These are phyloP conservation scores for Scenedesmus sp. DNA, from an alignment of 163 green algal species.

Conservation along the genomic window DNA sequence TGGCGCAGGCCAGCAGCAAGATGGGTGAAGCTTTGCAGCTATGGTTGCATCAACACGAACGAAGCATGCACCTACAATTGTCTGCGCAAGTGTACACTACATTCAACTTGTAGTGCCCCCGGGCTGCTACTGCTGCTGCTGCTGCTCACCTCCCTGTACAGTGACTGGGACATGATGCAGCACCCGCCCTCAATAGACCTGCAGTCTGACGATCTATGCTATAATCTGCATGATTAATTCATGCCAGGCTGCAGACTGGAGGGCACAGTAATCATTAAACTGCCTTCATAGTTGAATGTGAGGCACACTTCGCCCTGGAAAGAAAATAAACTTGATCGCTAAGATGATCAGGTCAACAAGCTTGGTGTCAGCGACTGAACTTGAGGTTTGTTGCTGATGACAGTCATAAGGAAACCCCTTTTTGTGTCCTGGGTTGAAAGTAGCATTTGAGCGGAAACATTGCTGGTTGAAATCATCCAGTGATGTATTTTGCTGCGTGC, in stretches of 20 bases:
- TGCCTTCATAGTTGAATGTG: background rate
- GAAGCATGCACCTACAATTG: background rate
- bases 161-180: slow-evolving; percentile 27
- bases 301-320: background rate
- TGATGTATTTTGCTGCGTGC: background rate
- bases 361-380: background rate
- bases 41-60: background rate
- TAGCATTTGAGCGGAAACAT: background rate
- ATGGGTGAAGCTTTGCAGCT: background rate
- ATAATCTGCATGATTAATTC: background rate
- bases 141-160: slow-evolving; percentile 39
- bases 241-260: background rate
- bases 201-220: background rate
- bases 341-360: background rate
- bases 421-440: too few relatives aligned
- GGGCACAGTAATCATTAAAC: background rate
- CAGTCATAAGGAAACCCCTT: background rate
- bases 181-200: background rate
- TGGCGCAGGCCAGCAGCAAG: background rate
- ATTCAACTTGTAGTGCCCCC: background rate
- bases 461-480: background rate
- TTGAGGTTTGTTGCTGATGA: background rate
- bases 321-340: background rate
- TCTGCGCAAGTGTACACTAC: background rate
- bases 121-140: slow-evolving; percentile 8